Percentiles rank a stretch among this genome's conserved stretches.
These are phyloP conservation scores for Erythrophleum fordii DNA, from an alignment of 306 rosid genomes.

Conservation along the genomic window DNA sequence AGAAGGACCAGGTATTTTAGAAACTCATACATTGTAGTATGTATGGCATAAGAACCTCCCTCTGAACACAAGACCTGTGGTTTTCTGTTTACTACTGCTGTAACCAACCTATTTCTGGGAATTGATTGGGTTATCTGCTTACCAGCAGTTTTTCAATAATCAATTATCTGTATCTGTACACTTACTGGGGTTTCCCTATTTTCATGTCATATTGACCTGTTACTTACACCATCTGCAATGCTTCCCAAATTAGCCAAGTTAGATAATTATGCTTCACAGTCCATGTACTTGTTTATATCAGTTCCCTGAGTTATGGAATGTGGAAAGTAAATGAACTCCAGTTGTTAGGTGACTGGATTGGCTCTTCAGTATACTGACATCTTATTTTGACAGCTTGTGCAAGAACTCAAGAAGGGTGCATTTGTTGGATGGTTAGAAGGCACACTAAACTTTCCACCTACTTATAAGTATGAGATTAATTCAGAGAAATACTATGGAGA, in stretches of 20 bases:
- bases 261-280: not conserved
- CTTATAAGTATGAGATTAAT: constrained; percentile 84
- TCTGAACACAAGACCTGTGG: not conserved
- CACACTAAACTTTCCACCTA: constrained; percentile 78
- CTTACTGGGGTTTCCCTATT: not conserved
- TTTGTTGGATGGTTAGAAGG: constrained; percentile 98
- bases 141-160: not conserved
- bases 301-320: constrained; percentile 10
- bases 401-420: constrained; percentile 58
- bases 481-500: constrained; percentile 84
- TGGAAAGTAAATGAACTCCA: not conserved
- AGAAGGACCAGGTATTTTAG: constrained; percentile 82
- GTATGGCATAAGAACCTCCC: constrained; percentile 18
- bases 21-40: constrained; percentile 16
- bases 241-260: constrained; percentile 19
- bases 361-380: constrained; percentile 42
- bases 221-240: not conserved
- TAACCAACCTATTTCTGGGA: not conserved
- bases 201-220: not conserved
- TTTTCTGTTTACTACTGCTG: not conserved
- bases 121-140: not conserved
- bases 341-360: not conserved
- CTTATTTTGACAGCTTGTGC: constrained; percentile 66
- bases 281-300: constrained; percentile 1
- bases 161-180: not conserved